Percentiles rank a stretch among this genome's conserved stretches.
Evolutionary conservation across 2,329 filamentous ascomycete species (phyloP).

Genomic region (Aotearoamyces nothofagi): DNA sequence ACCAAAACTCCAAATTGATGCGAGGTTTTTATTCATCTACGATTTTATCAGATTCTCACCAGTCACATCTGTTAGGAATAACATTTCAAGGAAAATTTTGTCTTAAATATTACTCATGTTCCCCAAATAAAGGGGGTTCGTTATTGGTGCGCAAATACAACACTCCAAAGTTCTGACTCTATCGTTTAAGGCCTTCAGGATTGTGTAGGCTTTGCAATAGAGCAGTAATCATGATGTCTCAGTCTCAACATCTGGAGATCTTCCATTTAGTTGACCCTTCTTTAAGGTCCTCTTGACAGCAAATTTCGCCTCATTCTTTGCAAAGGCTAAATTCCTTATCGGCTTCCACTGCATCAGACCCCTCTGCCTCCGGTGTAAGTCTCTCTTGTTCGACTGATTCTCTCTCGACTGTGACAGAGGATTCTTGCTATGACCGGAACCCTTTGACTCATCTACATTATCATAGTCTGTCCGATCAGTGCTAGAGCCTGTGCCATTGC

Average conservation of each 20-base stretch:
- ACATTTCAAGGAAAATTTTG: too few species aligned
- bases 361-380: slow-evolving; percentile 71
- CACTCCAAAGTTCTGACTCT: too few species aligned
- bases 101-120: too few species aligned
- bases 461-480: slow-evolving; percentile 1
- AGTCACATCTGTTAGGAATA: too few species aligned
- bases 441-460: slow-evolving; percentile 1
- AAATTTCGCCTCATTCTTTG: slow-evolving; percentile 73
- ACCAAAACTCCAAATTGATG: too few species aligned
- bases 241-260: slow-evolving; percentile 47
- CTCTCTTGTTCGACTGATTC: slow-evolving; percentile 52
- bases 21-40: too few species aligned
- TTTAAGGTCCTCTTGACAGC: slow-evolving; percentile 62
- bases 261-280: slow-evolving; percentile 61
- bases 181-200: too few species aligned
- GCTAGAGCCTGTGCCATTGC: not conserved
- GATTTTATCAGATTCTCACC: too few species aligned
- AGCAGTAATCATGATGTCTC: too few species aligned
- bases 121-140: too few species aligned
- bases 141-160: too few species aligned
- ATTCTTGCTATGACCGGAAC: slow-evolving; percentile 24
- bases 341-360: slow-evolving; percentile 94
- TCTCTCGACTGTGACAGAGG: slow-evolving; percentile 43
- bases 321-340: slow-evolving; percentile 72
- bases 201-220: too few species aligned